phyloP scores from a whole-genome alignment of 2,329 filamentous ascomycete species.

The Lojkania enalia region DNA sequence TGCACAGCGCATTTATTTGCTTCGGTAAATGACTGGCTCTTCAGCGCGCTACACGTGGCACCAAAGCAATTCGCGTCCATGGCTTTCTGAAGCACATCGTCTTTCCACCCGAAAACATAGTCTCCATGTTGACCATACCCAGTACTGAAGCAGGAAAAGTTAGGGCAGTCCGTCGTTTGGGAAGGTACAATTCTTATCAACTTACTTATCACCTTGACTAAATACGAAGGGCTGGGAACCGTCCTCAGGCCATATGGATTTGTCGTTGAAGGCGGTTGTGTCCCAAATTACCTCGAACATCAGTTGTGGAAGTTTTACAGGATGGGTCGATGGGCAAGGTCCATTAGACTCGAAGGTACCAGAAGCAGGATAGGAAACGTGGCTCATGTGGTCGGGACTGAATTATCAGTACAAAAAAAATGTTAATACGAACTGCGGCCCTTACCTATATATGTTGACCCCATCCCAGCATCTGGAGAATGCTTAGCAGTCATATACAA shows the following conservation, averaged over 20 bases:
- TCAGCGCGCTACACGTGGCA: slow-evolving; percentile 17
- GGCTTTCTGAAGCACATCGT: slow-evolving; percentile 6
- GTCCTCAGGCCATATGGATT: slow-evolving; percentile 22
- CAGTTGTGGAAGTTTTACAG: slow-evolving; percentile 48
- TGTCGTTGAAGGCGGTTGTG: slow-evolving; percentile 34
- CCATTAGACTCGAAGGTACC: slow-evolving; percentile 15
- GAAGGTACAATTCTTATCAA: slow-evolving; percentile 7
- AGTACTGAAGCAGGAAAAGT: too few relatives aligned
- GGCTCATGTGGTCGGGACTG: slow-evolving; percentile 48
- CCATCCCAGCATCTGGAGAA: slow-evolving; percentile 40
- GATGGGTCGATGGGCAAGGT: slow-evolving; percentile 44
- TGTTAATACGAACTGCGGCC: too few relatives aligned
- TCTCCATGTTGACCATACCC: slow-evolving; percentile 21
- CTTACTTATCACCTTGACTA: slow-evolving; percentile 19
- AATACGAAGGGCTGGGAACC: slow-evolving; percentile 25
- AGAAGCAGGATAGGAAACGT: slow-evolving; percentile 62
- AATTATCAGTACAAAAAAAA: neutral
- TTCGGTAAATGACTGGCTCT: slow-evolving; percentile 15
- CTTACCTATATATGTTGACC: too few relatives aligned
- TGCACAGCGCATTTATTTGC: slow-evolving; percentile 20
- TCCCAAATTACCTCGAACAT: slow-evolving; percentile 51
- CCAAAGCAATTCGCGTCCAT: slow-evolving; percentile 27
- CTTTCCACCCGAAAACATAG: slow-evolving; percentile 26
- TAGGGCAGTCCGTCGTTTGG: too few relatives aligned
- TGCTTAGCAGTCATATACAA: neutral